Evolutionary conservation across 495 filamentous ascomycete species (phyloP).

Genomic region (Penicillium soppii): DNA sequence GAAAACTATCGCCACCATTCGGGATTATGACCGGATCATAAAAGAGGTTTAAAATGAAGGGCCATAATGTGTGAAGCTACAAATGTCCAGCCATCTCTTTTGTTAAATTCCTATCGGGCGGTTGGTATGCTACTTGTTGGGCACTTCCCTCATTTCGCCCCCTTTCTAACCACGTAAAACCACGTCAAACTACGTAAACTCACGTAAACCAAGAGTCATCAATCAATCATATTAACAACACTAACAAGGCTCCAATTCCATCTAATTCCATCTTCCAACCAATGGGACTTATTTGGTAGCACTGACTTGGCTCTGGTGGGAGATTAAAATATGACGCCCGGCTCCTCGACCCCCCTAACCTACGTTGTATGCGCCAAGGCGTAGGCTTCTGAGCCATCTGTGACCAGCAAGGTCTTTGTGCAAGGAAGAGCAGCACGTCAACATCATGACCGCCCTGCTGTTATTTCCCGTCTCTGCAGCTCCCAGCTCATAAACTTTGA

Average conservation of each 20-base stretch:
- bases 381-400: no score
- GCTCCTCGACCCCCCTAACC: no score
- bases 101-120: conserved; percentile 4
- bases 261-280: not conserved
- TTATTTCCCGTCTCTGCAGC: no score
- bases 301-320: not conserved
- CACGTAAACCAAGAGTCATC: no score
- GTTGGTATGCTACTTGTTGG: conserved; percentile 2
- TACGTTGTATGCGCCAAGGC: not conserved
- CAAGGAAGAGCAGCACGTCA: no score
- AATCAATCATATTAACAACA: not conserved
- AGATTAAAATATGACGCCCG: not conserved
- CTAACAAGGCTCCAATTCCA: not conserved
- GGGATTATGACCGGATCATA: not conserved
- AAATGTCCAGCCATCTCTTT: not conserved
- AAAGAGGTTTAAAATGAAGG: conserved; percentile 4
- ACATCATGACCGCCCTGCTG: no score
- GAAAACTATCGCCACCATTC: conserved; percentile 13
- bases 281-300: not conserved
- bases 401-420: no score
- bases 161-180: no score
- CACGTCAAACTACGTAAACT: no score
- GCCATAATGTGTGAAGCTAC: not conserved
- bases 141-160: not conserved
- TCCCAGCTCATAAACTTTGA: no score